Evolutionary conservation across 805 yeast genomes (phyloP).

Genomic region (Kodamaea neixiangensis): DNA sequence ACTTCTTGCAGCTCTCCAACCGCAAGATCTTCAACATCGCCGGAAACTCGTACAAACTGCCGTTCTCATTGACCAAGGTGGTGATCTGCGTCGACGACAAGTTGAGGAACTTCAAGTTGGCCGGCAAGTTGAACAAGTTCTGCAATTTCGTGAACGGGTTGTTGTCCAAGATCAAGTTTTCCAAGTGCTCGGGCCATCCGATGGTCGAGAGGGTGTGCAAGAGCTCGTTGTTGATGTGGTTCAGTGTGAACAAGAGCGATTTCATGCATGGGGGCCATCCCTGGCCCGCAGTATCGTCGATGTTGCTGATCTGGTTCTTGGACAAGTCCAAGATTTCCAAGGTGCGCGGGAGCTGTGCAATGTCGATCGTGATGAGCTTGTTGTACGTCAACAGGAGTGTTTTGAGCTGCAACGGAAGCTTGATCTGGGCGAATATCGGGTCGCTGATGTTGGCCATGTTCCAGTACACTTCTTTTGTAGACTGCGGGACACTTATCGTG

Average conservation of each 20-base stretch:
- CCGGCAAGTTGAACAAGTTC: slow-evolving; percentile 21
- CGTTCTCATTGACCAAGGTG: slow-evolving; percentile 15
- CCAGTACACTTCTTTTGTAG: slow-evolving; percentile 30
- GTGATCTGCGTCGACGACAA: slow-evolving; percentile 25
- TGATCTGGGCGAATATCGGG: slow-evolving; percentile 9
- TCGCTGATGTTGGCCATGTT: slow-evolving; percentile 28
- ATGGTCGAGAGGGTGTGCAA: slow-evolving; percentile 18
- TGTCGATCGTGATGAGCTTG: slow-evolving; percentile 21
- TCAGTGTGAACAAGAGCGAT: slow-evolving; percentile 25
- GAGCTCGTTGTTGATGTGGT: slow-evolving; percentile 21
- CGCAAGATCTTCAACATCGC: slow-evolving; percentile 22
- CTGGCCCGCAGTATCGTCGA: slow-evolving; percentile 11
- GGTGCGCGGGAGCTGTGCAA: slow-evolving; percentile 28
- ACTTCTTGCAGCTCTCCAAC: slow-evolving; percentile 19
- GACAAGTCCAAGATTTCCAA: slow-evolving; percentile 33
- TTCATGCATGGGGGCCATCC: slow-evolving; percentile 30
- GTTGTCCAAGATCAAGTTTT: slow-evolving; percentile 24
- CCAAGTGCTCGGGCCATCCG: slow-evolving; percentile 26
- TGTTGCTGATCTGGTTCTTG: slow-evolving; percentile 20
- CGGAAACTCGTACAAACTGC: slow-evolving; percentile 28
- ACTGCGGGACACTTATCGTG: slow-evolving; percentile 24
- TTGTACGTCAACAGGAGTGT: slow-evolving; percentile 38
- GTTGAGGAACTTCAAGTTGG: slow-evolving; percentile 24
- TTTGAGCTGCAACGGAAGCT: slow-evolving; percentile 24
- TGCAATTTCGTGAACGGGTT: slow-evolving; percentile 24